Evolutionary conservation across 2,329 filamentous ascomycete genomes (phyloP).

Genomic region (Hypoxylon sp.): DNA sequence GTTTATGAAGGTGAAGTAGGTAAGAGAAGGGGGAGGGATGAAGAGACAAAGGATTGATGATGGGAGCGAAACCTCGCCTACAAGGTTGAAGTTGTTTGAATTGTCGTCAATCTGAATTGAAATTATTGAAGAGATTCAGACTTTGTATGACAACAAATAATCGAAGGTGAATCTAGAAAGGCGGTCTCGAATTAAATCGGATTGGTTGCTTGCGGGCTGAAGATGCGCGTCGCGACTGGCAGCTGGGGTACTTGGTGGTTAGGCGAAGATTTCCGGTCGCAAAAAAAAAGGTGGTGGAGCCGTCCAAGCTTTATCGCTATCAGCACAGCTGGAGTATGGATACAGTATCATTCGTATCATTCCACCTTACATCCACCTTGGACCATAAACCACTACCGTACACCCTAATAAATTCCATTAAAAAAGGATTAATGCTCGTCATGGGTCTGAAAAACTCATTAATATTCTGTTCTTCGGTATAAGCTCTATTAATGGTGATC

Average conservation of each 20-base stretch:
- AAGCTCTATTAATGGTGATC: constrained; percentile 32
- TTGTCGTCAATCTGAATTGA: constrained; percentile 6
- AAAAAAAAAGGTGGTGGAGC: constrained; percentile 33
- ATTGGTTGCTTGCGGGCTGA: constrained; percentile 15
- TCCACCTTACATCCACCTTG: background rate
- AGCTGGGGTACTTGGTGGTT: background rate
- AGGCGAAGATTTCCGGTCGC: constrained; percentile 21
- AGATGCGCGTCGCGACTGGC: constrained; percentile 35
- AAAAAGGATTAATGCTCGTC: constrained; percentile 1
- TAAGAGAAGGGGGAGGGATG: background rate
- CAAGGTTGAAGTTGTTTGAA: background rate
- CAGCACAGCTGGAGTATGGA: constrained; percentile 7
- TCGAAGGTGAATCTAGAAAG: constrained; percentile 3
- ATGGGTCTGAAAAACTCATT: constrained; percentile 21
- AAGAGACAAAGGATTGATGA: constrained; percentile 14
- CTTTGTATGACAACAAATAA: background rate
- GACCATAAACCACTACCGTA: background rate
- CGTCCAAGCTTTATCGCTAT: constrained; percentile 38
- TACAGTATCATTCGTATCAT: no score
- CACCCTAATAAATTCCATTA: constrained; percentile 1
- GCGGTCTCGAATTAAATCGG: constrained; percentile 4
- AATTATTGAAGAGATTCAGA: constrained; percentile 17
- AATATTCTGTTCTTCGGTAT: constrained; percentile 30
- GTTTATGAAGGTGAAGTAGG: background rate
- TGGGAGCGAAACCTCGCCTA: background rate